Percentiles rank a stretch among this genome's conserved stretches.
phyloP scores from a whole-genome alignment of 768 basidiomycete species.

The Mycena leptocephala region DNA sequence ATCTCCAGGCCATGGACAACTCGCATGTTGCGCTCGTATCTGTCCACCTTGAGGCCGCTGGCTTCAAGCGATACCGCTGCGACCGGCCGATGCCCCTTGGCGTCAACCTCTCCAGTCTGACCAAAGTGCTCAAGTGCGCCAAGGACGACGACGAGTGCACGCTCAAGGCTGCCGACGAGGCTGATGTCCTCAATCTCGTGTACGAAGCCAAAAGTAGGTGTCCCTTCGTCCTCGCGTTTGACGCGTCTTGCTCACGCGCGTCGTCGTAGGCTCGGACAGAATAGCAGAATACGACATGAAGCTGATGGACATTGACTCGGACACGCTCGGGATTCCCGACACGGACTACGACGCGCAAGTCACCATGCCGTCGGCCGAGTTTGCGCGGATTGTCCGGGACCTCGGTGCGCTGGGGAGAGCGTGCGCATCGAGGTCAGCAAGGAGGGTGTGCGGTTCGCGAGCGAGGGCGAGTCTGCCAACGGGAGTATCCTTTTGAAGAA shows the following conservation, averaged over 20 bases:
- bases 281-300: conserved; percentile 99
- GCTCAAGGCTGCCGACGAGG: conserved; percentile 93
- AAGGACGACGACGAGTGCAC: conserved; percentile 96
- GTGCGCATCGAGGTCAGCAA: conserved; percentile 97
- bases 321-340: conserved; percentile 95
- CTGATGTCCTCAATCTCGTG: conserved; percentile 88
- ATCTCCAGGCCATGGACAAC: conserved; percentile 99
- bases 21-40: conserved; percentile 98
- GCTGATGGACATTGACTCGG: conserved; percentile 98
- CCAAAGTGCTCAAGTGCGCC: conserved; percentile 97
- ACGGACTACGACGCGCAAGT: conserved; percentile 97
- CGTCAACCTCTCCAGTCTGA: conserved; percentile 88
- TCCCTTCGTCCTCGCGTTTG: neutral
- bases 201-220: conserved; percentile 92
- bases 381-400: conserved; percentile 94
- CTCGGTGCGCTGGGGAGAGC: conserved; percentile 89
- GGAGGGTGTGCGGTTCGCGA: conserved; percentile 94
- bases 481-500: conserved; percentile 90
- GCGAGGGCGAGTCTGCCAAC: conserved; percentile 96
- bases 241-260: conserved; percentile 15
- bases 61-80: conserved; percentile 93
- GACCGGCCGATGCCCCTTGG: conserved; percentile 96
- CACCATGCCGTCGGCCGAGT: conserved; percentile 89
- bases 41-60: conserved; percentile 83
- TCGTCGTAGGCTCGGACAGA: conserved; percentile 84